Evolutionary conservation across 768 basidiomycete species (phyloP).

Genomic region (Peribolospora kevripleyi): DNA sequence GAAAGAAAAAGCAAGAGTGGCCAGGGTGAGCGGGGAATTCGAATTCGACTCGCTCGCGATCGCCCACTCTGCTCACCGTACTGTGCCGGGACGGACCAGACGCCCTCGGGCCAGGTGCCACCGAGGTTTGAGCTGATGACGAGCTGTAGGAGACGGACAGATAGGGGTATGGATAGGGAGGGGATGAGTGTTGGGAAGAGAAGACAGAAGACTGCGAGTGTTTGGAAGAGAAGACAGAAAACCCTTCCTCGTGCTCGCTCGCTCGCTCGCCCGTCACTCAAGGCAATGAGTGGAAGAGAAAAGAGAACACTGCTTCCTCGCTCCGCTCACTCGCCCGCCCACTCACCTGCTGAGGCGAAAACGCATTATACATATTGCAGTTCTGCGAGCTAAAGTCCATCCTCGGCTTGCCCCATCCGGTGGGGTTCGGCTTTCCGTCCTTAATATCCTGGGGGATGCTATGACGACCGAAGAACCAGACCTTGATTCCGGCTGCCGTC

Average conservation of each 20-base stretch:
- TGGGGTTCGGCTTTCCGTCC: slow-evolving; percentile 20
- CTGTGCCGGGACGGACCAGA: too few relatives aligned
- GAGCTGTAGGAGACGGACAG: slow-evolving; percentile 15
- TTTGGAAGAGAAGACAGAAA: too few relatives aligned
- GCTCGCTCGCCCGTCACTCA: too few relatives aligned
- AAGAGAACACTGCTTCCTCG: slow-evolving; percentile 1
- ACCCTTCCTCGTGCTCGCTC: too few relatives aligned
- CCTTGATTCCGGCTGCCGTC: slow-evolving; percentile 23
- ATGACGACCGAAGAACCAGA: slow-evolving; percentile 28
- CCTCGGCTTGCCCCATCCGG: slow-evolving; percentile 24
- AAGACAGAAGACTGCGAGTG: not conserved
- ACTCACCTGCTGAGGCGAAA: slow-evolving; percentile 9
- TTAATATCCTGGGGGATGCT: slow-evolving; percentile 12
- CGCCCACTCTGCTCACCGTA: too few relatives aligned
- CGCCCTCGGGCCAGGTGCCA: too few relatives aligned
- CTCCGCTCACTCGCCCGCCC: slow-evolving; percentile 9
- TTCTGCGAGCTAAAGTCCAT: slow-evolving; percentile 21
- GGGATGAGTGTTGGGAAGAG: slow-evolving; percentile 2
- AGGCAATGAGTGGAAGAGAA: not conserved
- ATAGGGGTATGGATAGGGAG: not conserved
- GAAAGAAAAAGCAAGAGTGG: not conserved
- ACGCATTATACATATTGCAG: slow-evolving; percentile 22
- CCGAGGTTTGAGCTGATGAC: slow-evolving; percentile 22
- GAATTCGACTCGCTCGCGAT: too few relatives aligned
- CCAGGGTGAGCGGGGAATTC: too few relatives aligned